Base-by-base conservation (phyloP, 2,329 filamentous ascomycete genomes). In the Aspergillus quadricinctus region DNA sequence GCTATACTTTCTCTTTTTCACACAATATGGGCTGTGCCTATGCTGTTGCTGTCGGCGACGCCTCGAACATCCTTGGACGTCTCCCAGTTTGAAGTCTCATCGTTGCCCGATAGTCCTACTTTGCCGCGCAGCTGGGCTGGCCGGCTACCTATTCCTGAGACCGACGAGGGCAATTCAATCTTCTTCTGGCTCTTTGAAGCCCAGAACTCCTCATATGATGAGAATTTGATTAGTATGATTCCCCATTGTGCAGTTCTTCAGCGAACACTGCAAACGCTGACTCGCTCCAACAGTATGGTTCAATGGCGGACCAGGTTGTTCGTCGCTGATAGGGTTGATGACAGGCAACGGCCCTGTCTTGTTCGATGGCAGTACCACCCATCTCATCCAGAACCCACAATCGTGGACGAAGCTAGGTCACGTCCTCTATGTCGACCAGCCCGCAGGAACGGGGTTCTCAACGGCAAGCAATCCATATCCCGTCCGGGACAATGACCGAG, bases 111-210 rank as follows among this genome's bases (percentile, higher is more conserved):
- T 48, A 60, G 59, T 50, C 65, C 67, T 21, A 27, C 58, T 25
- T 53, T 74, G 29, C 68, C 68, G 51, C 43, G 59, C 28, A 74
- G 67, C 56, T 74, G 70, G 72, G 69, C 72, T 57, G 71, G 72
- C 25, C 65, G 67, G 29, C 55, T 75, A 37, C 62, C 65, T 21
- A 64, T 74, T 25, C 70, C 69, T 3, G 65, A 62, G 6, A 57
- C 57, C 7, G 51, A 64, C 11, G 43, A 60, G 10, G 71, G 67
- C 17, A 72, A 72, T 48, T 57, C 66, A 10, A 57, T 74, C 17
- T 75, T 75, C 54, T 75, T 74, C 49, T 75, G 71, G 71, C 58
- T 74, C 3, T 71, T 74, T 53, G 57, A 71, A 52, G 53, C 70
- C 19, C 70, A 75, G 55, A 57, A 70, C 23, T 25, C 49, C 7